Evolutionary conservation across 2,329 filamentous ascomycete genomes (phyloP), one percentile per base, ranked within the genome.

Genomic region (Penicillium sp.): DNA sequence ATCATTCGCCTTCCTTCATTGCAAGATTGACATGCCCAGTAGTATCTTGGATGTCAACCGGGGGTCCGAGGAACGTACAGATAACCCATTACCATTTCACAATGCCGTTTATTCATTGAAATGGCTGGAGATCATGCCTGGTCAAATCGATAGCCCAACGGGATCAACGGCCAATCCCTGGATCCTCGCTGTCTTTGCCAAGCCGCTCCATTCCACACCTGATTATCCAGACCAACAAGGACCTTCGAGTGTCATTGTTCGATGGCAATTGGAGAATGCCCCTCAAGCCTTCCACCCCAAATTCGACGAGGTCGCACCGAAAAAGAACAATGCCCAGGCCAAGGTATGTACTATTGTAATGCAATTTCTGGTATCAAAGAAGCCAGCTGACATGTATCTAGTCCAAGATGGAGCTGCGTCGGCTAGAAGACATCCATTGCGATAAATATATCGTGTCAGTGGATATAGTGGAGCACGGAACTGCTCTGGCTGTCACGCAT

Each of bases 201-300:
- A 83, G 67, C 74, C 82, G 52, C 82, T 81, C 54, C 74, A 75
- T 61, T 77, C 79, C 54, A 80, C 78, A 62, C 76, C 76, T 52
- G 76, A 76, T 52, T 81, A 81, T 29, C 81, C 87, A 29, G 87
- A 84, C 52, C 81, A 83, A 43, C 85, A 87, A 62, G 85, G 87
- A 31, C 79, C 85, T 0, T 86, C 89, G 64, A 96, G 88, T 64
- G 84, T 93, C 42, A 81, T 98, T 60, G 87, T 91, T 61, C 84
- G 89, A 60, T 98, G 93, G 93, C 88, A 95, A 64, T 72, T 93
- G 10, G 81, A 83, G 31, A 86, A 90, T 31, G 81, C 85, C 48
- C 76, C 82, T n/a, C 85, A 88, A 61, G 81, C 78, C 10, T 77
- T 96, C 8, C 90, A 95, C 69, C 77, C 87, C 2, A 89, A 88